Base-by-base conservation (phyloP, 441 rosid genomes). In the Francoa sonchifolia region DNA sequence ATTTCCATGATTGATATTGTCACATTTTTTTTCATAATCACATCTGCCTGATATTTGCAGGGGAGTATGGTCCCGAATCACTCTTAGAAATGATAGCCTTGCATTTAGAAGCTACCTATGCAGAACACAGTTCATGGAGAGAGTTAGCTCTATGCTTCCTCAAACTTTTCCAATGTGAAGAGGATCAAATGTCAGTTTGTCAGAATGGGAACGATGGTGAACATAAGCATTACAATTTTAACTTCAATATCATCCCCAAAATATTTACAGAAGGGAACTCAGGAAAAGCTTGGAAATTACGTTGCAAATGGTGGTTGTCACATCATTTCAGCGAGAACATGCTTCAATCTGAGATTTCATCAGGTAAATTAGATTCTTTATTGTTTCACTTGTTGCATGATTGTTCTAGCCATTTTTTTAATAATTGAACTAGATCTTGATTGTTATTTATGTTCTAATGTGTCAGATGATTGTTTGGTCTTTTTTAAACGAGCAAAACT, bases 81-180 rank as follows among this genome's bases (percentile, higher is more conserved):
- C 60, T 85, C 14, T 1, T 74, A 42, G 84, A 77, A 67, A 79
- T 82, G 88, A 76, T 79, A 63, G 82, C 84, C 43, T 55, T 79
- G 72, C 94, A 89, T 66, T 58, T 85, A 60, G 94, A 84, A 55
- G 85, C 81, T 48, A 60, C 67, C 13, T 61, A 34, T 51, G 76
- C 69, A 0, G 73, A 63, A 12, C 48, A 48, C 6, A 41, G 57
- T 33, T 57, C 59, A 37, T 85, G 94, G 94, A 76, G 54, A 68
- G 92, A 79, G 63, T 67, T 89, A 19, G 89, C 92, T 19, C 40
- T 40, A 37, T 85, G 95, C 58, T 77, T 79, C 61, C 54, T 58
- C 39, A 33, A 59, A 59, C 69, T 84, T 46, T 47, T 50, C 43
- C 58, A 34, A 15, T 54, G 25, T 19, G 80, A 79, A 32, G 94